A percentile compares a stretch with the other conserved stretches of the same genome.
Evolutionary conservation across 495 filamentous ascomycete species (phyloP).

Genomic region (Hypoxylon cercidicola): DNA sequence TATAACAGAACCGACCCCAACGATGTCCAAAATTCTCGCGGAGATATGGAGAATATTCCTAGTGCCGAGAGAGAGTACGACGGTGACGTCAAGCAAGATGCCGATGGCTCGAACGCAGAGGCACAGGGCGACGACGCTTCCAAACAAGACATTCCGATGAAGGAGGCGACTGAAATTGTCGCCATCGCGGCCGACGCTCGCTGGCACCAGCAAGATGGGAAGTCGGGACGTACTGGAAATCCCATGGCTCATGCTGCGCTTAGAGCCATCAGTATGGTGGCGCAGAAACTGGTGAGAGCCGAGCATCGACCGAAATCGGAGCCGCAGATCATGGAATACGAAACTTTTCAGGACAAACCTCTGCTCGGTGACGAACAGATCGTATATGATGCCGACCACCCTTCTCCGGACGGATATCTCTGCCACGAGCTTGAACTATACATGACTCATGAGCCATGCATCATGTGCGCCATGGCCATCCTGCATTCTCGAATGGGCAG

Average conservation of each 20-base stretch:
- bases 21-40: not conserved
- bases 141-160: conserved; percentile 46
- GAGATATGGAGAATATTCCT: not conserved
- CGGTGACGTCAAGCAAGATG: conserved; percentile 12
- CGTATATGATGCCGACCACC: conserved; percentile 57
- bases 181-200: conserved; percentile 83
- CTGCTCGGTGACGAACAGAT: conserved; percentile 53
- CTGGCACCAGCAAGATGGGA: conserved; percentile 65
- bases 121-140: conserved; percentile 31
- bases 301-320: conserved; percentile 47
- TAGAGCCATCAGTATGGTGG: conserved; percentile 88
- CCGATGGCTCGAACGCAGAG: conserved; percentile 24
- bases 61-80: not conserved
- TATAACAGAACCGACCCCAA: conserved; percentile 41
- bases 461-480: conserved; percentile 96
- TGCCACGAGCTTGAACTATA: conserved; percentile 93
- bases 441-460: conserved; percentile 91
- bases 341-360: conserved; percentile 58
- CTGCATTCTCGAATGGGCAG: conserved; percentile 88
- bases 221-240: conserved; percentile 65
- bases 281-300: conserved; percentile 69
- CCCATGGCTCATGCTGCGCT: conserved; percentile 84
- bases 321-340: conserved; percentile 53
- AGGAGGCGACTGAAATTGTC: conserved; percentile 61
- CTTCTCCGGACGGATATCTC: conserved; percentile 80